Percentiles rank a stretch among this genome's conserved stretches.
These are phyloP conservation scores for Metschnikowia corniflorae DNA, from an alignment of 805 yeast genomes.

Conservation along the genomic window DNA sequence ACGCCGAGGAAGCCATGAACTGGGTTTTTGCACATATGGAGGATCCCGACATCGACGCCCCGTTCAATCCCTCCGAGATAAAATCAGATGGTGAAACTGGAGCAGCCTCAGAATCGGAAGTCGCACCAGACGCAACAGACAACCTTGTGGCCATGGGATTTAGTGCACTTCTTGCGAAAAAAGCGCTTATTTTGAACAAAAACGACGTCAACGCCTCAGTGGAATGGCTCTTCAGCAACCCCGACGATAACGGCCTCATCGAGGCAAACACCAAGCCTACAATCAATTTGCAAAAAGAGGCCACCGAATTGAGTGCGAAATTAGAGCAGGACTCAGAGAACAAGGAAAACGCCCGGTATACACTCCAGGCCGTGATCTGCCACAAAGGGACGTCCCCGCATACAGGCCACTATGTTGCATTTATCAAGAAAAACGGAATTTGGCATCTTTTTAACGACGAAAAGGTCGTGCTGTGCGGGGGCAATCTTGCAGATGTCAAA, in stretches of 20 bases:
- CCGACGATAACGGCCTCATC: conserved; percentile 69
- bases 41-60: conserved; percentile 70
- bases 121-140: conserved; percentile 38
- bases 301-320: conserved; percentile 13
- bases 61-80: conserved; percentile 34
- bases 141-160: conserved; percentile 78
- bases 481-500: conserved; percentile 41
- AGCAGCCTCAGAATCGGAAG: conserved; percentile 13
- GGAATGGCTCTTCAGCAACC: conserved; percentile 85
- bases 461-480: conserved; percentile 64
- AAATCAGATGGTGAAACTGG: neutral
- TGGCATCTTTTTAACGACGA: conserved; percentile 91
- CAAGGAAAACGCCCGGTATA: conserved; percentile 32
- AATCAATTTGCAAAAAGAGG: conserved; percentile 29
- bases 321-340: conserved; percentile 11
- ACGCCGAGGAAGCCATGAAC: conserved; percentile 74
- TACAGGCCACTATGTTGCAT: conserved; percentile 90
- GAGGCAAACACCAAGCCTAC: conserved; percentile 23
- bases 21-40: conserved; percentile 91
- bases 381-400: conserved; percentile 89
- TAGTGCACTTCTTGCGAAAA: conserved; percentile 55
- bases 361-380: conserved; percentile 65
- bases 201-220: conserved; percentile 73
- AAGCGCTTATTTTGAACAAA: conserved; percentile 60
- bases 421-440: conserved; percentile 45